Evolutionary conservation across 2,329 filamentous ascomycete species (phyloP), one percentile per base, ranked within the genome.

Genomic region (Sporothrix brunneoviolacea): DNA sequence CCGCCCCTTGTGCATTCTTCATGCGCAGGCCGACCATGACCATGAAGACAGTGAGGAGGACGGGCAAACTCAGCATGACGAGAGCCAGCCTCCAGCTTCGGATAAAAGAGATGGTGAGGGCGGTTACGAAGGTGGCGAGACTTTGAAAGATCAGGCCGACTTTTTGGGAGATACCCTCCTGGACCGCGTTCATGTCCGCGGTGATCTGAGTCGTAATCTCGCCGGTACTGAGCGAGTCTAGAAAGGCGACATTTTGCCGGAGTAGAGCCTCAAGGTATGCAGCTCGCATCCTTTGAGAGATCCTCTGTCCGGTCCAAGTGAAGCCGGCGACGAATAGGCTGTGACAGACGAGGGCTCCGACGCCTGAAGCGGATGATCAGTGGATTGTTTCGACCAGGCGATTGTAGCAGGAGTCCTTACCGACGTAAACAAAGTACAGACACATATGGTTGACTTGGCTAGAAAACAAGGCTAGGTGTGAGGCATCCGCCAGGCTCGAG

Each of bases 181-280:
- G 70, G 57, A 75, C 66, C 13, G 68, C 62, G 35, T 74, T 73
- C 30, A 66, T 70, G 53, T 74, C 75, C 13, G 71, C 73, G 1
- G 73, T 74, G 49, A 77, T 68, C 50, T 73, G 69, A 2, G 68
- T 65, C 0, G 73, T 67, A 8, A 73, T 62, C 3, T 72, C 75
- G 0, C 69, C 70, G 9, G 62, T 61, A 5, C 66, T 65, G 3
- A 66, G 62, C 16, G 64, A 61, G 22, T 52, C 50, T 16, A 52
- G 46, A 36, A 47, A 52, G 50, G 36, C 44, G 18, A 43, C 41
- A 13, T 52, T 46, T 24, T 52, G 49, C 30, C 43, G 21, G 19
- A 51, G 49, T 15, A 45, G 44, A 16, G 43, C 43, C 21, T 9
- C 30, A n/a, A 47, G 33, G 33, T 47, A 47, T 6, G 43, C 43